These are phyloP conservation scores for Parietaria judaica DNA, from an alignment of 306 rosid genomes.

Conservation along the genomic window DNA sequence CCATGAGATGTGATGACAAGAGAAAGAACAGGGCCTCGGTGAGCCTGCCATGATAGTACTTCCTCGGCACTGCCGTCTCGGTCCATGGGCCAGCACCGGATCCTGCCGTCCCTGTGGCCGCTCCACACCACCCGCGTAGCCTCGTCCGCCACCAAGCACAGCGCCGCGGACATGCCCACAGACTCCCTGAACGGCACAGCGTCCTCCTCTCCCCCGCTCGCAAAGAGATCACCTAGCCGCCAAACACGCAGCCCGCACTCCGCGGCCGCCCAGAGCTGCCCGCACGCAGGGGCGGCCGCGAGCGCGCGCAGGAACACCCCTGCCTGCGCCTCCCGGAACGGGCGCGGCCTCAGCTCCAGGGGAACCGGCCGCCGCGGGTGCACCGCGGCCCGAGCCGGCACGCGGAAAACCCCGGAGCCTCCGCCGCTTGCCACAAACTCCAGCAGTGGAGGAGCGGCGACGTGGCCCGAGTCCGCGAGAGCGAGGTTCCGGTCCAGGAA, in stretches of 20 bases:
- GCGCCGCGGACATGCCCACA: slow-evolving; percentile 43
- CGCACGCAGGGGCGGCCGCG: slow-evolving; percentile 36
- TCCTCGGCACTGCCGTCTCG: slow-evolving; percentile 22
- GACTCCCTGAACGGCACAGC: slow-evolving; percentile 69
- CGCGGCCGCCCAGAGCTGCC: slow-evolving; percentile 72
- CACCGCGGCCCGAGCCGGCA: slow-evolving; percentile 56
- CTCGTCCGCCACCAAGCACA: slow-evolving; percentile 74
- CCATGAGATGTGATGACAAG: slow-evolving; percentile 39
- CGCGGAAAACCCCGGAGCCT: slow-evolving; percentile 50
- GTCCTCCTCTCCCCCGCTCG: slow-evolving; percentile 36
- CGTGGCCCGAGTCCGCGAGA: neutral
- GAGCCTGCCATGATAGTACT: slow-evolving; percentile 43
- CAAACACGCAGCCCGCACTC: slow-evolving; percentile 67
- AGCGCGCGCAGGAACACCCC: slow-evolving; percentile 63
- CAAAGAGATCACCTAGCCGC: slow-evolving; percentile 55
- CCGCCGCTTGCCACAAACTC: slow-evolving; percentile 76
- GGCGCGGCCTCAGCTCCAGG: slow-evolving; percentile 75
- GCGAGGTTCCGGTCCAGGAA: slow-evolving; percentile 82
- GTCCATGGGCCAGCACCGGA: slow-evolving; percentile 75
- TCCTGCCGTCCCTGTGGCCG: slow-evolving; percentile 81
- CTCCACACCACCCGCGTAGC: slow-evolving; percentile 68
- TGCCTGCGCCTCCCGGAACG: slow-evolving; percentile 77
- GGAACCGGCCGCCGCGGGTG: slow-evolving; percentile 76
- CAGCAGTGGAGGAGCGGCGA: slow-evolving; percentile 25
- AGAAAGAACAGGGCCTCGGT: slow-evolving; percentile 42